Percentiles rank a stretch among this genome's conserved stretches.
Evolutionary conservation across 2,329 filamentous ascomycete genomes (phyloP).

Genomic region (Volutella citrinella): DNA sequence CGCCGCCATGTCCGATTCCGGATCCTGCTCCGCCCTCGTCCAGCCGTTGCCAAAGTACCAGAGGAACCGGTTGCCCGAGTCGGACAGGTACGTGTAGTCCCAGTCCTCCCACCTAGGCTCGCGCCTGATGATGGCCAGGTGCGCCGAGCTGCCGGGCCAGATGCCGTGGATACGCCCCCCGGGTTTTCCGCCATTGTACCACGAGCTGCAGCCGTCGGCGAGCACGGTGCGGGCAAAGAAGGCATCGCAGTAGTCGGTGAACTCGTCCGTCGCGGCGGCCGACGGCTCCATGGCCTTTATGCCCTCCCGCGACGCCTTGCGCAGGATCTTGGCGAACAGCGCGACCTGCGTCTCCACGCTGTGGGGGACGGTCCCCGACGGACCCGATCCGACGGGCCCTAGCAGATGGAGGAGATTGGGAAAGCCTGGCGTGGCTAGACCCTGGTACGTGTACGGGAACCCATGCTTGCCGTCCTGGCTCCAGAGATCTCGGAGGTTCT

Average conservation of each 20-base stretch:
- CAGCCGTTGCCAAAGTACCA: slow-evolving; percentile 68
- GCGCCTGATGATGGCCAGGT: slow-evolving; percentile 55
- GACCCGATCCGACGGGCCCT: slow-evolving; percentile 57
- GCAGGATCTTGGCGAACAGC: slow-evolving; percentile 64
- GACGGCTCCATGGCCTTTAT: slow-evolving; percentile 60
- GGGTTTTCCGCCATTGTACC: slow-evolving; percentile 66
- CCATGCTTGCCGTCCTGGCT: slow-evolving; percentile 51
- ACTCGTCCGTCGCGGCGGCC: slow-evolving; percentile 60
- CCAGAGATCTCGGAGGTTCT: slow-evolving; percentile 57
- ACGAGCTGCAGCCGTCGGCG: slow-evolving; percentile 63
- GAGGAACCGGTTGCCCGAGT: slow-evolving; percentile 49
- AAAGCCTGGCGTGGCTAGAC: slow-evolving; percentile 60
- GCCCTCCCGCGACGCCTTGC: slow-evolving; percentile 64
- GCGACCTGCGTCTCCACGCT: slow-evolving; percentile 63
- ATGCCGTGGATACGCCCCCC: slow-evolving; percentile 64
- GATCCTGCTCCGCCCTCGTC: slow-evolving; percentile 56
- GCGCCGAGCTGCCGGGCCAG: slow-evolving; percentile 66
- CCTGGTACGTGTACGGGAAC: slow-evolving; percentile 67
- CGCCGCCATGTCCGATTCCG: slow-evolving; percentile 56
- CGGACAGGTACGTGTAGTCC: slow-evolving; percentile 44
- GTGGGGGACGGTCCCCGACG: slow-evolving; percentile 65
- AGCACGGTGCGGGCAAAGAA: slow-evolving; percentile 55
- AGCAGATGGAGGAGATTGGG: slow-evolving; percentile 66
- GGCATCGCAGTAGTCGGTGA: slow-evolving; percentile 55
- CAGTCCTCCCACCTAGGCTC: slow-evolving; percentile 57